phyloP scores from a whole-genome alignment of 2,329 filamentous ascomycete genomes.

The Neoarthrinium moseri region DNA sequence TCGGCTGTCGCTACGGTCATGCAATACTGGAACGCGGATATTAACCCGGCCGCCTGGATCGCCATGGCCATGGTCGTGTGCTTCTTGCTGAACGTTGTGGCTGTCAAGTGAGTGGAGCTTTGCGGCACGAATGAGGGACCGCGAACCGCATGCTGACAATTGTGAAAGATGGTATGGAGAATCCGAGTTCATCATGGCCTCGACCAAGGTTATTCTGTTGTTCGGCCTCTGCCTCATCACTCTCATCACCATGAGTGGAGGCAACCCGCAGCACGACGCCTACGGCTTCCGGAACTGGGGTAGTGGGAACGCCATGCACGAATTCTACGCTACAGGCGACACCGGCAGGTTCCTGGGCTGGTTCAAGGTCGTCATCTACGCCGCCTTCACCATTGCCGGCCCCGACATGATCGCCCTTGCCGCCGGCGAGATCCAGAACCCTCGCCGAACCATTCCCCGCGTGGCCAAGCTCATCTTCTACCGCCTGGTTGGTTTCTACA shows the following conservation, averaged over 20 bases:
- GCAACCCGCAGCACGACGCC: slow-evolving; percentile 54
- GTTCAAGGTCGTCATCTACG: slow-evolving; percentile 48
- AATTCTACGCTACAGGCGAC: slow-evolving; percentile 31
- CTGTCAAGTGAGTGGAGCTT: slow-evolving; percentile 35
- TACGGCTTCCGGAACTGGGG: slow-evolving; percentile 54
- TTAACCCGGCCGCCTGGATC: slow-evolving; percentile 49
- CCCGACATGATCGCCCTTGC: slow-evolving; percentile 50
- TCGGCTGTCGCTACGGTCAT: slow-evolving; percentile 43
- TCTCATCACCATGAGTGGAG: slow-evolving; percentile 62
- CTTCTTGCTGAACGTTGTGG: slow-evolving; percentile 44
- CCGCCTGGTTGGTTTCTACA: slow-evolving; percentile 60
- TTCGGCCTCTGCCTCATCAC: slow-evolving; percentile 59
- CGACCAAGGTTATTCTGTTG: slow-evolving; percentile 43
- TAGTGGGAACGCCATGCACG: slow-evolving; percentile 13
- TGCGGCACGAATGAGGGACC: too few species aligned
- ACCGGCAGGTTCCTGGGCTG: slow-evolving; percentile 59
- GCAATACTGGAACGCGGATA: slow-evolving; percentile 39
- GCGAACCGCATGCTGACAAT: too few species aligned
- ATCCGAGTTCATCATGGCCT: slow-evolving; percentile 57
- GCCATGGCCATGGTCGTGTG: slow-evolving; percentile 45
- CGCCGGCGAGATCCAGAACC: slow-evolving; percentile 50
- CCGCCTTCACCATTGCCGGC: slow-evolving; percentile 57
- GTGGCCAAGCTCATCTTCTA: slow-evolving; percentile 65
- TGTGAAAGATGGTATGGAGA: slow-evolving; percentile 38
- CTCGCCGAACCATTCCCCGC: slow-evolving; percentile 54